A percentile compares a stretch with the other conserved stretches of the same genome.
These are phyloP conservation scores for Voacanga thouarsii DNA, from an alignment of 257 asterid genomes.

Conservation along the genomic window DNA sequence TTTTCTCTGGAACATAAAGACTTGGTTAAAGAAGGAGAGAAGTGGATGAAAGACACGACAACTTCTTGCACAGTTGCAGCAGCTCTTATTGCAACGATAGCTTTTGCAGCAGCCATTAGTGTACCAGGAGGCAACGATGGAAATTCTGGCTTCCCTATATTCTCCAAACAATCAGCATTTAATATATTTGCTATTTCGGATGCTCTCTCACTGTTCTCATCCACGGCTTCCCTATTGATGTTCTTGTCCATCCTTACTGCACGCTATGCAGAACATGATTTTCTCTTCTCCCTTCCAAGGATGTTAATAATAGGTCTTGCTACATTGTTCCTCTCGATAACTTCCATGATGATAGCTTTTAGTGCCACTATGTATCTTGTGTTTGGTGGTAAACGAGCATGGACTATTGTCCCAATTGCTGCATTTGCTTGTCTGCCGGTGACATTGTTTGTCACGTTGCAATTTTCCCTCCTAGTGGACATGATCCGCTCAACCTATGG, in stretches of 20 bases:
- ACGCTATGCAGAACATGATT: constrained; percentile 19
- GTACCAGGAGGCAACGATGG: constrained; percentile 36
- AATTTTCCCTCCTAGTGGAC: constrained; percentile 15
- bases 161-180: constrained; percentile 12
- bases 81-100: constrained; percentile 36
- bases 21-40: constrained; percentile 32
- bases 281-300: constrained; percentile 19
- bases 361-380: constrained; percentile 19
- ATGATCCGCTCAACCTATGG: constrained; percentile 20
- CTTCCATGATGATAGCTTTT: constrained; percentile 21
- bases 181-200: constrained; percentile 28
- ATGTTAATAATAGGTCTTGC: constrained; percentile 21
- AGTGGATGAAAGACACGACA: constrained; percentile 43
- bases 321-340: constrained; percentile 14
- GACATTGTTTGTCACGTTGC: constrained; percentile 12
- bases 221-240: constrained; percentile 21
- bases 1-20: constrained; percentile 28
- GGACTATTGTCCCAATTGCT: constrained; percentile 11
- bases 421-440: constrained; percentile 18
- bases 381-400: constrained; percentile 5
- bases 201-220: constrained; percentile 34
- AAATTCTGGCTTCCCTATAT: constrained; percentile 26
- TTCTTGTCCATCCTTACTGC: constrained; percentile 27
- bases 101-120: constrained; percentile 42
- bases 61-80: constrained; percentile 35